A percentile compares a stretch with the other conserved stretches of the same genome.
Conservation (phyloP, 495 filamentous ascomycete species). For the Hypoxylon lenormandii region DNA sequence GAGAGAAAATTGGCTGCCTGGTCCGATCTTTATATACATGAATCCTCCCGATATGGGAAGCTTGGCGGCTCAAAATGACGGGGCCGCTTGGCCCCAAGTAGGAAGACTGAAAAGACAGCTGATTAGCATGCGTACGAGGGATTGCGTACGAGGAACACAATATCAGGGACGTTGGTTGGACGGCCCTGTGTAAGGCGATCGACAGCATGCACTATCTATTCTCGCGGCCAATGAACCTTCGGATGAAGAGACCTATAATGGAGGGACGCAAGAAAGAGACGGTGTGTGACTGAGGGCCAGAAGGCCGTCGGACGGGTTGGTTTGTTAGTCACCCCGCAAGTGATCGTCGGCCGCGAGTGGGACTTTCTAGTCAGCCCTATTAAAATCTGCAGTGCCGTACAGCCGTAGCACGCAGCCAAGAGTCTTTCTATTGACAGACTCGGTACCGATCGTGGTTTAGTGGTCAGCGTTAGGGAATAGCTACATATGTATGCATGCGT, state of each 20-base stretch:
- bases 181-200: slow-evolving; percentile 31
- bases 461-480: slow-evolving; percentile 18
- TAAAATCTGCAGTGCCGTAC: slow-evolving; percentile 32
- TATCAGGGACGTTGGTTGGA: slow-evolving; percentile 27
- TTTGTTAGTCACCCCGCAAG: slow-evolving; percentile 44
- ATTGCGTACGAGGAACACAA: slow-evolving; percentile 20
- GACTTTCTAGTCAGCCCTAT: slow-evolving; percentile 42
- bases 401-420: slow-evolving; percentile 41
- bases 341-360: slow-evolving; percentile 35
- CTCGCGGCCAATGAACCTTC: neutral
- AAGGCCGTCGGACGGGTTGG: neutral
- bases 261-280: slow-evolving; percentile 34
- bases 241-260: slow-evolving; percentile 19
- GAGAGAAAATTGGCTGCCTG: slow-evolving; percentile 30
- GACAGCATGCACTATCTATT: slow-evolving; percentile 7
- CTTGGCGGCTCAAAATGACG: slow-evolving; percentile 43
- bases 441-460: slow-evolving; percentile 31
- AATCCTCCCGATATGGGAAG: slow-evolving; percentile 23
- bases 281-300: slow-evolving; percentile 40
- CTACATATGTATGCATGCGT: slow-evolving; percentile 9
- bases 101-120: slow-evolving; percentile 4
- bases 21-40: slow-evolving; percentile 23
- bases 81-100: slow-evolving; percentile 27
- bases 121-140: slow-evolving; percentile 34
- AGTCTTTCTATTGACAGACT: slow-evolving; percentile 17